phyloP scores from a whole-genome alignment of 305 asterid genomes.

The Solanum chacoense region DNA sequence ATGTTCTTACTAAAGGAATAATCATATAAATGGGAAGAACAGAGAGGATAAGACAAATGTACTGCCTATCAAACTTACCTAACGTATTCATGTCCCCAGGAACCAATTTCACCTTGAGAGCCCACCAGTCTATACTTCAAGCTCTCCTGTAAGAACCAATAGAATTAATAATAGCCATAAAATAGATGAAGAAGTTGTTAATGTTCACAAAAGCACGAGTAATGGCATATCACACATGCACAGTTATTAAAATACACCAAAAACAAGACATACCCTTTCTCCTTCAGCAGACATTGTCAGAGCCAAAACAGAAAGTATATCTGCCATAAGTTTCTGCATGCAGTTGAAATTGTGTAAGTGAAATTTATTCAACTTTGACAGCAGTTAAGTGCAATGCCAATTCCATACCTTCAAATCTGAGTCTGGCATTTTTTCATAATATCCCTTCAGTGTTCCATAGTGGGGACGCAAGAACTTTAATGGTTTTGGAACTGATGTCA shows the following conservation, averaged over 20 bases:
- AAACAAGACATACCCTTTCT: constrained; percentile 55
- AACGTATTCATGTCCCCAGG: constrained; percentile 99
- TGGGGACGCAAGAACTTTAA: constrained; percentile 93
- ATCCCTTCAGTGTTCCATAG: constrained; percentile 79
- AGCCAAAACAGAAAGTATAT: constrained; percentile 95
- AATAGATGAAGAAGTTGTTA: neutral
- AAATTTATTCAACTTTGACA: neutral
- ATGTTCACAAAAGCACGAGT: neutral
- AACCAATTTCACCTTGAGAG: constrained; percentile 92
- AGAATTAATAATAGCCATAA: neutral
- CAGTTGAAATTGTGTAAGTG: neutral
- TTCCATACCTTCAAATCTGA: constrained; percentile 62
- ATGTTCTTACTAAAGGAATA: neutral
- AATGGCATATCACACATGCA: neutral
- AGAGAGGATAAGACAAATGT: neutral
- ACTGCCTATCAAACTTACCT: constrained; percentile 38
- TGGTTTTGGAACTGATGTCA: constrained; percentile 98
- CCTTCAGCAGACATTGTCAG: constrained; percentile 99
- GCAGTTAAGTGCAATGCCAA: neutral
- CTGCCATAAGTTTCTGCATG: constrained; percentile 75
- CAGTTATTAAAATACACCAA: neutral
- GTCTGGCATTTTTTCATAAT: constrained; percentile 58
- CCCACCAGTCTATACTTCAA: constrained; percentile 88
- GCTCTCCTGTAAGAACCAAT: constrained; percentile 67
- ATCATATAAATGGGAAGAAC: neutral